Base-by-base conservation (phyloP, 305 asterid genomes). In the Euphrasia arctica region DNA sequence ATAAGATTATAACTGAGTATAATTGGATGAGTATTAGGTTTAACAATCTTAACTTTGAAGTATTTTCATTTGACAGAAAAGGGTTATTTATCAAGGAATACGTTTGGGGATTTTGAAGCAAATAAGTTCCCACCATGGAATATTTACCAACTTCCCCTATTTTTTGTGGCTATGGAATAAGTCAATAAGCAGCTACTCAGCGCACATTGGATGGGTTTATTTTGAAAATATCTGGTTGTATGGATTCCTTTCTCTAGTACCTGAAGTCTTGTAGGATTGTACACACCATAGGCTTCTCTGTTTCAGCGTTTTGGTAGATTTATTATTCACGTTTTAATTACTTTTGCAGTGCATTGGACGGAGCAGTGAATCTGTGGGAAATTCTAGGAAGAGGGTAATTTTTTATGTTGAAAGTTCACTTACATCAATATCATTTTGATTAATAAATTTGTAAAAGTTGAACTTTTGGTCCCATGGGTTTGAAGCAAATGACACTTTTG, bases 271-370 rank as follows among this genome's bases (percentile, higher is more conserved):
- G 50, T 14, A 12, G 11, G 63, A 31, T 54, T 64, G 27, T 55
- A 14, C 61, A 18, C 49, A 61, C 22, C 12, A 28, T 57, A 60
- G 34, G 6, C 65, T 32, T 55, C 49, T 63, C 36, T 39, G 42
- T 54, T 14, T 32, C 29, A 39, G 28, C 45, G 12, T 43, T 4
- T 29, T 69, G 47, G 55, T 34, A 9, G 52, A 31, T 62, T 68
- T 62, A 15, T 25, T 62, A 36, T 51, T 50, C 8, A 14, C 59
- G 22, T 34, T 31, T 52, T 74, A 66, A 55, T 50, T 64, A 67
- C 18, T 71, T 77, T 73, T 79, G 76, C 96, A 93, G 99, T 73
- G 90, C 99, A 13, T 74, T 93, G 88, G 97, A 93, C 74, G 99
- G 97, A 79, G 67, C 74, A 41, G 86, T 90, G 77, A 93, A 93